A percentile compares a stretch with the other conserved stretches of the same genome.
These are phyloP conservation scores for Earliella scabrosa DNA, from an alignment of 1,284 basidiomycete species.

Conservation along the genomic window DNA sequence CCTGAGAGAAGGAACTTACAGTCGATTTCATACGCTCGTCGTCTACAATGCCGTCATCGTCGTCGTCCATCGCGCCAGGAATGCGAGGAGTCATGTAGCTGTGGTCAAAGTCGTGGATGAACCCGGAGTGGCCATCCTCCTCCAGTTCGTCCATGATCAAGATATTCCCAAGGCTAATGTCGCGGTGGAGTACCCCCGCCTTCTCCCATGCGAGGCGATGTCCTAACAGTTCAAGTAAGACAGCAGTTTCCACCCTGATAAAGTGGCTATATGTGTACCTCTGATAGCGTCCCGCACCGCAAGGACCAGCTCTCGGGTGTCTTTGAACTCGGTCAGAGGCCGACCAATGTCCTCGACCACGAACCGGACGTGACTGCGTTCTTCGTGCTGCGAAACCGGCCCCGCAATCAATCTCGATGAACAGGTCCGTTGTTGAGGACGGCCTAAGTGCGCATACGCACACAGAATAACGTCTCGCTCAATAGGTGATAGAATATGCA, in stretches of 20 bases:
- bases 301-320: slow-evolving; percentile 13
- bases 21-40: slow-evolving; percentile 8
- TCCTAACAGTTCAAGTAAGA: background rate
- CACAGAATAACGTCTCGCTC: too few relatives aligned
- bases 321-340: slow-evolving; percentile 11
- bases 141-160: slow-evolving; percentile 7
- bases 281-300: slow-evolving; percentile 15
- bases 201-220: slow-evolving; percentile 1
- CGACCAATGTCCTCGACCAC: slow-evolving; percentile 4
- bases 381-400: background rate
- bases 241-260: background rate
- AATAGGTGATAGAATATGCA: too few relatives aligned
- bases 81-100: background rate
- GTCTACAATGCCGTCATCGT: background rate
- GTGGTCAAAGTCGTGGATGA: slow-evolving; percentile 21
- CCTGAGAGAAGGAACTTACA: slow-evolving; percentile 7
- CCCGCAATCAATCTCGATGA: background rate
- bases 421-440: background rate
- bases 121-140: background rate
- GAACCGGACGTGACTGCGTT: slow-evolving; percentile 10
- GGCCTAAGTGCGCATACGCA: too few relatives aligned
- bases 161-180: slow-evolving; percentile 21
- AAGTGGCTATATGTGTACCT: slow-evolving; percentile 3
- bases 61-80: background rate
- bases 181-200: slow-evolving; percentile 15